These are phyloP conservation scores for Hypoxylon subgilvum DNA, from an alignment of 495 filamentous ascomycete species.

Conservation along the genomic window DNA sequence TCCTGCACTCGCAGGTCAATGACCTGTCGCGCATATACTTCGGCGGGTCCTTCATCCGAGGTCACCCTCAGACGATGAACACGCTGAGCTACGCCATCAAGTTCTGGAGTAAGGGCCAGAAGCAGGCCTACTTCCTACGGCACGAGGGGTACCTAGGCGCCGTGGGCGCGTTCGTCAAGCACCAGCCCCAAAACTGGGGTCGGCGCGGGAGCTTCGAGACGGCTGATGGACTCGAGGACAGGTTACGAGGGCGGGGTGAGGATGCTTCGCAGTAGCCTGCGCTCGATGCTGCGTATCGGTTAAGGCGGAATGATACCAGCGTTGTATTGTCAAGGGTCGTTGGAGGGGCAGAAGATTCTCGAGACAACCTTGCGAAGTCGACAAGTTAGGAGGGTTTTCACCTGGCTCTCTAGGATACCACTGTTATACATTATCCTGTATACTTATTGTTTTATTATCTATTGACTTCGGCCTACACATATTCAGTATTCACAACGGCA, in stretches of 20 bases:
- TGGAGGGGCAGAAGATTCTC: no score
- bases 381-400: no score
- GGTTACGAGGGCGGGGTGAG: slow-evolving; percentile 11
- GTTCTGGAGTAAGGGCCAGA: slow-evolving; percentile 94
- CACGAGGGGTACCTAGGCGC: slow-evolving; percentile 98
- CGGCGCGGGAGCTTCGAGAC: slow-evolving; percentile 73
- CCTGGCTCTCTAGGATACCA: no score
- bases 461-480: no score
- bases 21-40: slow-evolving; percentile 92
- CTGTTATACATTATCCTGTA: no score
- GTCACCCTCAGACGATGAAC: slow-evolving; percentile 96
- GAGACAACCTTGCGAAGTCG: no score
- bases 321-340: no score
- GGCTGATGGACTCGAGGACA: slow-evolving; percentile 23
- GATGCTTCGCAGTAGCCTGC: no score
- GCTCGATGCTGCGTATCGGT: no score
- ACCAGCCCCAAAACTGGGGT: slow-evolving; percentile 91
- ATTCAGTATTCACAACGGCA: no score
- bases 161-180: slow-evolving; percentile 90
- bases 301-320: no score
- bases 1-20: slow-evolving; percentile 92
- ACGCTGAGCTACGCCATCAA: slow-evolving; percentile 93
- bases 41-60: slow-evolving; percentile 94
- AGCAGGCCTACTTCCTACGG: slow-evolving; percentile 93
- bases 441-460: no score